Evolutionary conservation across 2,329 filamentous ascomycete genomes (phyloP).

Genomic region (Apiospora marii): DNA sequence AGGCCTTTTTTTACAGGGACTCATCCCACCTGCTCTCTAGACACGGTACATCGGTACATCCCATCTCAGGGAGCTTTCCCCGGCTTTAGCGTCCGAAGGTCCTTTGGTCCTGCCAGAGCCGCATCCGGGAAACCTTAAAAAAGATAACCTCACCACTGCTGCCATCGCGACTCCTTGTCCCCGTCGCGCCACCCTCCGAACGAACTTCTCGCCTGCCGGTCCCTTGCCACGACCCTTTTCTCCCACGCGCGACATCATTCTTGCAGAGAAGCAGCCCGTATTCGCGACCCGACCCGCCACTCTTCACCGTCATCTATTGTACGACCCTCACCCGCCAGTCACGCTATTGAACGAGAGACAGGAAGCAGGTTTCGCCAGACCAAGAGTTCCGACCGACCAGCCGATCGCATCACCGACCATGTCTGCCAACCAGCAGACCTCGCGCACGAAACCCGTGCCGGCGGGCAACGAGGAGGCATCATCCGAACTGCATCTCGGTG

Average conservation of each 20-base stretch:
- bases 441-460: conserved; percentile 72
- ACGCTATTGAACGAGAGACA: neutral
- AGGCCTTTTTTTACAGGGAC: neutral
- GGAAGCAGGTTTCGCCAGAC: neutral
- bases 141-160: conserved; percentile 13
- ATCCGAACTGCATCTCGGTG: conserved; percentile 82
- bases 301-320: neutral
- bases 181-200: neutral
- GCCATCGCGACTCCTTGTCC: neutral
- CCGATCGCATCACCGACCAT: conserved; percentile 29
- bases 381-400: neutral
- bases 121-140: conserved; percentile 20
- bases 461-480: conserved; percentile 89
- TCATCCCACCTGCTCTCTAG: neutral
- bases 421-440: conserved; percentile 55
- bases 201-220: neutral
- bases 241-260: neutral
- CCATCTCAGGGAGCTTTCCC: neutral
- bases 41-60: neutral
- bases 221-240: neutral
- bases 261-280: neutral
- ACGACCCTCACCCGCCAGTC: neutral
- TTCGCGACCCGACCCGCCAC: neutral
- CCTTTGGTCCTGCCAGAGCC: conserved; percentile 18
- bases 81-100: conserved; percentile 17